Base-by-base conservation (phyloP, 805 yeast genomes). In the Kockiozyma suomiensis region DNA sequence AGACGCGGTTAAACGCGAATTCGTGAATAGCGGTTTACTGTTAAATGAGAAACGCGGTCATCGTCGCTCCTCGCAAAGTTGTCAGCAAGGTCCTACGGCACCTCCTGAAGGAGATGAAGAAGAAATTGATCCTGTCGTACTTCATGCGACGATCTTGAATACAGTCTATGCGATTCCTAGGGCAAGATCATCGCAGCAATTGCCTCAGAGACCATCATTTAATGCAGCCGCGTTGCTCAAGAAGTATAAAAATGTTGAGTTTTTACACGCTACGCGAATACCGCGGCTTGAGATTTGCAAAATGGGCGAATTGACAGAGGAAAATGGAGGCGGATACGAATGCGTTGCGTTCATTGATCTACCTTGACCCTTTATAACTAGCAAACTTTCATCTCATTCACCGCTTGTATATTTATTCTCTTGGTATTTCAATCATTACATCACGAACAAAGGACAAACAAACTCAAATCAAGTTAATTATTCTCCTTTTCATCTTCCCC, bases 401-500 rank as follows among this genome's bases (percentile, higher is more conserved):
- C n/a, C n/a, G n/a, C n/a, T 17, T 21, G 35, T 28, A 5, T 21
- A 19, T 8, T n/a, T 23, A 41, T 37, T 17, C 25, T 26, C 37
- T 21, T 17, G 53, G 51, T 55, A 55, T 55, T 19, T 41, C 37
- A 51, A 54, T 25, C 5, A 40, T 42, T 26, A 23, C 33, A 51
- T 41, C 19, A 43, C 28, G 10, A 51, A 17, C 40, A 17, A 50
- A 5, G 17, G 17, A 51, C 13, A 45, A 17, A 45, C 41, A 23
- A 8, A 57, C 15, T 25, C n/a, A 38, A 17, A 19, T 33, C 51
- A 37, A 35, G 3, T 35, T 19, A 23, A 28, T 28, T 46, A 35
- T 62, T 62, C 58, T 62, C 65, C 53, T 62, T 60, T n/a, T 56
- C 64, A 15, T 50, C 58, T 10, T 38, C 54, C 15, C 65, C 65